Percentiles rank a stretch among this genome's conserved stretches.
Conservation (phyloP, 495 filamentous ascomycete species). For the Durotheca rogersii region DNA sequence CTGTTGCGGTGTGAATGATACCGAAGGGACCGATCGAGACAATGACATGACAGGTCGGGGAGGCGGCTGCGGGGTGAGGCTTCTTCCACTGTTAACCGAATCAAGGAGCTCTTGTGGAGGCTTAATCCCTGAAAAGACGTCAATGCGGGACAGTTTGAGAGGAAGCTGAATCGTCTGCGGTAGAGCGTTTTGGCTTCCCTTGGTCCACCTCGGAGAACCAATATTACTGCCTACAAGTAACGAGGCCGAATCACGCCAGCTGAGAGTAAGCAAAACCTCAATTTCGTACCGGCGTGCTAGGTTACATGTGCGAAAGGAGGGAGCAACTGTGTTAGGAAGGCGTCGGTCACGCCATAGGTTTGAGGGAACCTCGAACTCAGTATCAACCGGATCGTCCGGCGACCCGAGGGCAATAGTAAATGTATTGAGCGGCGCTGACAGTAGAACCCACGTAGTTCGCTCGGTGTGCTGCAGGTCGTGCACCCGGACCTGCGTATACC, state of each 20-base stretch:
- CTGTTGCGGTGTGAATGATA: no score
- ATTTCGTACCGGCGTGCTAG: constrained; percentile 78
- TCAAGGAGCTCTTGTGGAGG: constrained; percentile 75
- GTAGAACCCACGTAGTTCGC: constrained; percentile 64
- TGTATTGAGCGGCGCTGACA: constrained; percentile 57
- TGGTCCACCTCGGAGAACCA: not conserved
- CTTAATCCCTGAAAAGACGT: constrained; percentile 87
- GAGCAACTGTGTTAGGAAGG: constrained; percentile 81
- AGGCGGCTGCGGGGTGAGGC: constrained; percentile 8
- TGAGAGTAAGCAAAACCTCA: constrained; percentile 75
- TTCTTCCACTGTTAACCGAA: constrained; percentile 31
- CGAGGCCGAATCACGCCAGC: constrained; percentile 44
- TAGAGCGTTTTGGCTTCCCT: constrained; percentile 21
- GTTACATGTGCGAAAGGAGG: constrained; percentile 87
- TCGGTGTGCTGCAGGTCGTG: constrained; percentile 69
- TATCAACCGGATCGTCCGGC: constrained; percentile 58
- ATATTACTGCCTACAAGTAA: not conserved
- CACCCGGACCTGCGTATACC: constrained; percentile 74
- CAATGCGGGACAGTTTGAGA: constrained; percentile 67
- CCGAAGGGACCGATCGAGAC: not conserved
- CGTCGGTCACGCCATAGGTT: constrained; percentile 66
- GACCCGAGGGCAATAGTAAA: constrained; percentile 61
- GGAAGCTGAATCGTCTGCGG: constrained; percentile 72
- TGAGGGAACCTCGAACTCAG: constrained; percentile 66
- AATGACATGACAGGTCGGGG: constrained; percentile 5